These are phyloP conservation scores for Rhizophora mangle DNA, from an alignment of 345 rosid genomes.

Conservation along the genomic window DNA sequence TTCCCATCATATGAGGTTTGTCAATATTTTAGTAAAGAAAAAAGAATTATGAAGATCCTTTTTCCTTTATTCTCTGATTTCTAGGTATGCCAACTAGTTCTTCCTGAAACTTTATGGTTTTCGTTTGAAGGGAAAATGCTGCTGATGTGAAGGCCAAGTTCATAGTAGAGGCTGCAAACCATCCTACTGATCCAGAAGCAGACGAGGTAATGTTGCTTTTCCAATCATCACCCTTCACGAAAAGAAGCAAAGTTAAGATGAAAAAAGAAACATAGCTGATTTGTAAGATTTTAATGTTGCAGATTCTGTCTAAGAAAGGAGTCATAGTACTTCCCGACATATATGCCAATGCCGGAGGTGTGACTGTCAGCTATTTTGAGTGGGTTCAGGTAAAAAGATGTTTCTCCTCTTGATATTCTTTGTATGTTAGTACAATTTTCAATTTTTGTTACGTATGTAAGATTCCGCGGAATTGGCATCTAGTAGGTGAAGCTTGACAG, in stretches of 20 bases:
- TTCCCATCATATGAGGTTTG: too few species aligned
- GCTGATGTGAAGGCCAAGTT: slow-evolving; percentile 89
- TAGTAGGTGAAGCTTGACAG: neutral
- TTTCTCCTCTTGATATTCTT: neutral
- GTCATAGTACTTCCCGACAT: slow-evolving; percentile 92
- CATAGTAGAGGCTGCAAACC: slow-evolving; percentile 94
- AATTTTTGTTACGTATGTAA: neutral
- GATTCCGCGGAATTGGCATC: neutral
- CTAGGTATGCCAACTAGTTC: too few species aligned
- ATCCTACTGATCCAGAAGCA: slow-evolving; percentile 97
- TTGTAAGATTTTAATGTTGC: slow-evolving; percentile 20
- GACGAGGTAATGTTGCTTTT: slow-evolving; percentile 60
- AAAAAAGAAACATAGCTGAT: neutral
- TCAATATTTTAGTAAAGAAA: too few species aligned
- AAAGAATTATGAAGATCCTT: too few species aligned
- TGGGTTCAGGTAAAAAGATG: slow-evolving; percentile 77
- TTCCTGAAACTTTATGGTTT: neutral
- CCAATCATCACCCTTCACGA: neutral
- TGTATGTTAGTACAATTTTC: neutral
- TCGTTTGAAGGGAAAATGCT: slow-evolving; percentile 71
- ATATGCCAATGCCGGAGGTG: slow-evolving; percentile 97
- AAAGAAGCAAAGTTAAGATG: neutral
- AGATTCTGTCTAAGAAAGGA: slow-evolving; percentile 92
- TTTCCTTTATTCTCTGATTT: too few species aligned
- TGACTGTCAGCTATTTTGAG: slow-evolving; percentile 98